Evolutionary conservation across 2,329 filamentous ascomycete genomes (phyloP), one percentile per base, ranked within the genome.

Genomic region (Thelonectria discophora): DNA sequence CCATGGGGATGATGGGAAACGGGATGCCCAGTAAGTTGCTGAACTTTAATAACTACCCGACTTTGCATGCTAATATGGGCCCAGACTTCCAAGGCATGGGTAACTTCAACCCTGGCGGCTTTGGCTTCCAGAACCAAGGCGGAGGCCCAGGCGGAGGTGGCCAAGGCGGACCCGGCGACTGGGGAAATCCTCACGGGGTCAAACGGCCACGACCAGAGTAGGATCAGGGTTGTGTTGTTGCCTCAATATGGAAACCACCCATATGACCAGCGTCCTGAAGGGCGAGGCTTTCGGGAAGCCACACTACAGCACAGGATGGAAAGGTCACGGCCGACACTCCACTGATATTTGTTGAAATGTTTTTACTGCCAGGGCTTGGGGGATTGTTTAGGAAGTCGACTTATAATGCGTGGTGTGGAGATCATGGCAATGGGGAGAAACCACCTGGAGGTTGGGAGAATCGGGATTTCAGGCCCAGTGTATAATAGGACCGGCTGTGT

Each of bases 141-240:
- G 78, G 78, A 42, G 80, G 77, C 12, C 37, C 37, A 20, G 42
- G 42, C 49, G 79, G 78, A 57, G 78, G 24, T 37, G 79, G 79
- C 57, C 77, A 75, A 43, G 77, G 76, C 49, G 78, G 78, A 39
- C 80, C 77, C 9, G 80, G 77, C 15, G 88, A 89, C 57, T 88
- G 87, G 77, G 91, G 91, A 82, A 94, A 94, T 72, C 92, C 92
- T 6, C 92, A 94, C 69, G 91, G 91, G 30, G 88, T 89, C 3
- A 95, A 95, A 80, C 84, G 92, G 67, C 89, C 90, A 67, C 86
- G 92, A 65, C 90, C 91, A 63, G 92, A 94, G 74, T 84, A 81
- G 76, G 50, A 57, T 45, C 37, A 27, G 39, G 63, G 56, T 47
- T 34, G 53, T 49, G 49, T 39, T 50, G 18, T 37, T 45, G 24